Conservation (phyloP, 2,329 filamentous ascomycete genomes). For the Diaporthe sp. region DNA sequence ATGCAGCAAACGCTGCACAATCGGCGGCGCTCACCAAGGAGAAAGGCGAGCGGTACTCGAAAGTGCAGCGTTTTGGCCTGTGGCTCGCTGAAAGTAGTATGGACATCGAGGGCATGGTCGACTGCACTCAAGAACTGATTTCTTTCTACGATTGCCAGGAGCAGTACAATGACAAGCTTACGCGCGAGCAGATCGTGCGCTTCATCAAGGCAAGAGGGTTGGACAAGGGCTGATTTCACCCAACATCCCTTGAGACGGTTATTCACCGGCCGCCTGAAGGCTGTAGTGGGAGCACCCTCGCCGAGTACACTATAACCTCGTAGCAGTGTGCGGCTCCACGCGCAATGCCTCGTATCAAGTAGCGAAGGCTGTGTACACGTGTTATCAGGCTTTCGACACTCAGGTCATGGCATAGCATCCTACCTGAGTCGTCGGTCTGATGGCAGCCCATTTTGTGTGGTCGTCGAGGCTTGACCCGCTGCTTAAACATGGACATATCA, state of each 20-base stretch:
- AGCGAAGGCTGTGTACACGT: not conserved
- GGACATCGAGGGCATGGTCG: slow-evolving; percentile 86
- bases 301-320: not conserved
- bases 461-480: not conserved
- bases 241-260: not conserved
- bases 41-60: slow-evolving; percentile 69
- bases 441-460: not conserved
- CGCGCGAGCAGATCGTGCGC: slow-evolving; percentile 69
- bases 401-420: not conserved
- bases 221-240: slow-evolving; percentile 57
- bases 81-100: slow-evolving; percentile 91
- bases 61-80: slow-evolving; percentile 75
- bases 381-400: too few species aligned
- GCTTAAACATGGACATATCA: not conserved
- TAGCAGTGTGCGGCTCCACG: not conserved
- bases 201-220: slow-evolving; percentile 71
- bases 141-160: slow-evolving; percentile 84
- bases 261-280: not conserved
- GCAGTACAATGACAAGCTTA: slow-evolving; percentile 72
- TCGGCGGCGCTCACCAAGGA: slow-evolving; percentile 54
- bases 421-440: not conserved
- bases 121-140: slow-evolving; percentile 92
- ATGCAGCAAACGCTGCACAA: slow-evolving; percentile 33
- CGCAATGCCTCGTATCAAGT: not conserved
- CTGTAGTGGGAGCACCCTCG: not conserved